Conservation (phyloP, 768 basidiomycete species). For the Lactifluus piperatus region DNA sequence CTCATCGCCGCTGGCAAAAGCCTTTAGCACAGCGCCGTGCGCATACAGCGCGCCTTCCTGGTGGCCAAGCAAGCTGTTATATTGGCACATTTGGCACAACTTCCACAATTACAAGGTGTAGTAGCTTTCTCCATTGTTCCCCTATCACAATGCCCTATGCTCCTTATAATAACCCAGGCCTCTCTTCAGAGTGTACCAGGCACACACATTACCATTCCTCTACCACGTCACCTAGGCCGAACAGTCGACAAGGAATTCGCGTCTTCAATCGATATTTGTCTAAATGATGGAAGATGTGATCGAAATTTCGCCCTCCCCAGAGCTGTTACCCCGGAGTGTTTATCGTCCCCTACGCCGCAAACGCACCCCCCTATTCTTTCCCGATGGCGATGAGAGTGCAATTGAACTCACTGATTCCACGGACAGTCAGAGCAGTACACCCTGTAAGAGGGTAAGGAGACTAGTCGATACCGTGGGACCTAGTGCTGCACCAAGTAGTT, state of each 20-base stretch:
- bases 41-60: neutral
- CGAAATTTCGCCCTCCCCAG: conserved; percentile 16
- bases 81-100: neutral
- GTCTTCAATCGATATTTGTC: neutral
- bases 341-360: conserved; percentile 15
- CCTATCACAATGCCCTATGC: neutral
- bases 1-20: neutral
- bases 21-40: neutral
- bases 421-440: conserved; percentile 24
- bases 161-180: neutral
- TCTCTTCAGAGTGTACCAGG: neutral
- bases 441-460: conserved; percentile 8
- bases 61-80: neutral
- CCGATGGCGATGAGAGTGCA: conserved; percentile 24
- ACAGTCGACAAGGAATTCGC: neutral
- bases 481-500: neutral
- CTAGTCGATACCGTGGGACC: neutral
- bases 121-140: neutral
- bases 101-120: neutral
- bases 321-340: neutral
- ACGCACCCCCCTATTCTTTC: conserved; percentile 6
- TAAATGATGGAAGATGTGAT: conserved; percentile 15
- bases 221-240: neutral
- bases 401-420: conserved; percentile 50
- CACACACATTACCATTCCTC: neutral